Evolutionary conservation across 2,329 filamentous ascomycete species (phyloP).

Genomic region (Paraconiothyrium sp.): DNA sequence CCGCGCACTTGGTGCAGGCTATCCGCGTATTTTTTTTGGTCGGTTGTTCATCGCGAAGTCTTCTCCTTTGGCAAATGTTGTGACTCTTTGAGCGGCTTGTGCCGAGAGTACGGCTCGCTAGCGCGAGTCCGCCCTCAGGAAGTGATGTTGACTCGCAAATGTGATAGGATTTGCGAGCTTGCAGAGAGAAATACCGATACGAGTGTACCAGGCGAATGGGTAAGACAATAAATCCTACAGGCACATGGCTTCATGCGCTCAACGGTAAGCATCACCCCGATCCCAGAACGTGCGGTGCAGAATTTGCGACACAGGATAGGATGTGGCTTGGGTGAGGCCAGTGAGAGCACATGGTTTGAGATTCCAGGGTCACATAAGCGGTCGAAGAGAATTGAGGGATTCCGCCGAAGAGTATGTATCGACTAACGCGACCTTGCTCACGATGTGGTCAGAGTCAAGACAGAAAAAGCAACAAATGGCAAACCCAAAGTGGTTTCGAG

Average conservation of each 20-base stretch:
- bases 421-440: too few relatives aligned
- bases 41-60: neutral
- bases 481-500: neutral
- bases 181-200: slow-evolving; percentile 15
- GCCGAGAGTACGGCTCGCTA: neutral
- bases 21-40: neutral
- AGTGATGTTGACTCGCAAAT: neutral
- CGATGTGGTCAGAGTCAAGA: too few relatives aligned
- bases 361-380: neutral
- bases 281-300: neutral
- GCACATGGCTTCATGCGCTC: neutral
- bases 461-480: neutral
- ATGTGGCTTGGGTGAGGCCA: neutral
- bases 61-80: neutral
- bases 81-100: neutral
- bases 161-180: slow-evolving; percentile 11
- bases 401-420: neutral
- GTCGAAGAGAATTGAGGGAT: neutral
- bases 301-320: neutral
- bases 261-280: neutral
- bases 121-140: neutral
- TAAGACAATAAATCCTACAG: neutral
- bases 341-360: neutral
- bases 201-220: neutral
- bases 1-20: neutral